Conservation (phyloP, 2,329 filamentous ascomycete species). For the Fusarium avenaceum region DNA sequence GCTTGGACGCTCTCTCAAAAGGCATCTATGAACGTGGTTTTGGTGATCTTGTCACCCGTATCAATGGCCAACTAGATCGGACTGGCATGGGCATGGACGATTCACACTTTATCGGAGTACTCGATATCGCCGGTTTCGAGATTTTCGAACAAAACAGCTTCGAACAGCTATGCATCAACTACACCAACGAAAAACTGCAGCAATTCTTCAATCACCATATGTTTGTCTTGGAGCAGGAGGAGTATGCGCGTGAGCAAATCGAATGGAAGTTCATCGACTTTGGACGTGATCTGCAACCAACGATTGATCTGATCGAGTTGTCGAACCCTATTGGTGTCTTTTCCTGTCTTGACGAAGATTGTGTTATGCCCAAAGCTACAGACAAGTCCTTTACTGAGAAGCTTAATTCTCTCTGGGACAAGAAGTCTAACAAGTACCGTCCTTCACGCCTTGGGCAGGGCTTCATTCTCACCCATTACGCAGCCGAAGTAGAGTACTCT, state of each 20-base stretch:
- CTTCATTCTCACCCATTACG: conserved; percentile 97
- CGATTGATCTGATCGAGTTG: conserved; percentile 96
- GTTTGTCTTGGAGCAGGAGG: conserved; percentile 98
- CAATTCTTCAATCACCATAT: conserved; percentile 99
- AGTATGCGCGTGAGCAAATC: conserved; percentile 97
- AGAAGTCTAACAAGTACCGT: conserved; percentile 93
- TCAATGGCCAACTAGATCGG: conserved; percentile 93
- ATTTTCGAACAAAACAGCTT: conserved; percentile 99
- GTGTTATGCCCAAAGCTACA: conserved; percentile 98
- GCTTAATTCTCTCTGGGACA: conserved; percentile 95
- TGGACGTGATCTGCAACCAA: conserved; percentile 94
- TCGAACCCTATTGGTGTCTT: conserved; percentile 99
- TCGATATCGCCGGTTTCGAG: conserved; percentile 99
- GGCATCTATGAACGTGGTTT: conserved; percentile 98
- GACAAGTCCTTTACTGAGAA: conserved; percentile 98
- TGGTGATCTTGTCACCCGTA: conserved; percentile 89
- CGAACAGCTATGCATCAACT: conserved; percentile 99
- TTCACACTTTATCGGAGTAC: conserved; percentile 94
- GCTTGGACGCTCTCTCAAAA: conserved; percentile 92
- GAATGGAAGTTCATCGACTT: conserved; percentile 99
- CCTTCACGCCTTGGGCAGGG: conserved; percentile 89
- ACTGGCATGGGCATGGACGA: conserved; percentile 86
- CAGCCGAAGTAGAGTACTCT: conserved; percentile 96
- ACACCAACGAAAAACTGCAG: conserved; percentile 98
- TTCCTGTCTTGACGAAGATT: conserved; percentile 97